Evolutionary conservation across 164 flowering plant species (phyloP).

Genomic region (Vitis rotundifolia): DNA sequence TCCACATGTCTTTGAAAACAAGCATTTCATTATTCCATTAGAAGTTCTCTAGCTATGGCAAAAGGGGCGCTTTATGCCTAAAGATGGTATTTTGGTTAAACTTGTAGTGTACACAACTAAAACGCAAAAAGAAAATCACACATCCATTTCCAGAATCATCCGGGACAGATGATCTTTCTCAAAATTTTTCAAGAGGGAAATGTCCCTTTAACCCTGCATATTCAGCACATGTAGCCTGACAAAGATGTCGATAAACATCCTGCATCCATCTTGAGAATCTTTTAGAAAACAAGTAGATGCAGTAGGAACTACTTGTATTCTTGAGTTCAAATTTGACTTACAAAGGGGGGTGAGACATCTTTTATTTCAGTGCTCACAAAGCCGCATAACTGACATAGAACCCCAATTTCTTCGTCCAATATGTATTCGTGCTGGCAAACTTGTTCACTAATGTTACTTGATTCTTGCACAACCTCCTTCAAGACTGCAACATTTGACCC

Average conservation of each 20-base stretch:
- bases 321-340: constrained; percentile 41
- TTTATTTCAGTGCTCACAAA: constrained; percentile 61
- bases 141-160: neutral
- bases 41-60: no score
- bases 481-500: constrained; percentile 21
- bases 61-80: no score
- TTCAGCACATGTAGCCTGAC: neutral
- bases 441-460: constrained; percentile 16
- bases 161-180: neutral
- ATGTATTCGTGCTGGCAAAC: constrained; percentile 64
- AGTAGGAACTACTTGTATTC: neutral
- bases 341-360: constrained; percentile 69
- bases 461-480: constrained; percentile 9
- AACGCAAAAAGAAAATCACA: neutral
- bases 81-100: no score
- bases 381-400: constrained; percentile 64
- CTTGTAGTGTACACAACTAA: no score
- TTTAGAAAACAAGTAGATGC: neutral
- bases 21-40: no score
- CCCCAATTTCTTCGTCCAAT: constrained; percentile 81
- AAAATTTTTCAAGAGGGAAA: neutral
- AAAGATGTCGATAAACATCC: neutral
- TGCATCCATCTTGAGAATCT: neutral
- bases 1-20: no score
- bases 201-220: neutral